Base-by-base conservation (phyloP, 208 protist species). In the Vickermania ingenoplastis region DNA sequence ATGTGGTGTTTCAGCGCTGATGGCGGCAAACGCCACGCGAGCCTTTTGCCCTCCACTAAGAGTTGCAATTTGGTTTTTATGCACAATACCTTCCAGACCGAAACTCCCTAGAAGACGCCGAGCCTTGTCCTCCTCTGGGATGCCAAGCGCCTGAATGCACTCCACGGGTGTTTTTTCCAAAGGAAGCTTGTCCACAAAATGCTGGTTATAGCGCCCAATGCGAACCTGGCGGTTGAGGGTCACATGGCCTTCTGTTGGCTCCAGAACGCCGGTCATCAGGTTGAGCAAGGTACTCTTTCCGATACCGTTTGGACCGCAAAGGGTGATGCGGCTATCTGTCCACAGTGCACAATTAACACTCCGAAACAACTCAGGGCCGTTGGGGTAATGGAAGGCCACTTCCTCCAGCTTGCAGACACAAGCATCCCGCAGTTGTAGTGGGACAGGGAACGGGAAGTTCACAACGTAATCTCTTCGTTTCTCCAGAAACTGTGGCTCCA, bases 41-140 rank as follows among this genome's bases (percentile, higher is more conserved):
- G 89, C 82, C 69, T 97, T 96, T 71, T 98, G 94, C 0, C 97
- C 95, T 26, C 94, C 96, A 67, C 86, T 95, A 5, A 98, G 77
- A 26, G 89, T 97, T 23, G 75, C 73, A 65, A 97, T 97, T 57
- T 90, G 80, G 58, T 93, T 86, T 58, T 89, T 83, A 66, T 96
- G 90, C 23, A 86, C 83, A 41, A 86, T 77, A 36, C 85, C 81
- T 63, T 96, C 85, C 41, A 96, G 67, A 1, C 90, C 90, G 59
- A 96, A 94, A 61, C 83, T 86, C 24, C 90, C 90, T 13, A 96
- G 72, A 26, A 85, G 73, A 53, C 79, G 76, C 14, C 90, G 84
- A 11, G 87, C 86, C 65, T 93, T 86, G 63, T 85, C 78, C 66
- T 93, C 90, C 49, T 73, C 79, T 1, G 57, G 55, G 45, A 92